Conservation (phyloP, 2,329 filamentous ascomycete species). For the Cadophora gregata region DNA sequence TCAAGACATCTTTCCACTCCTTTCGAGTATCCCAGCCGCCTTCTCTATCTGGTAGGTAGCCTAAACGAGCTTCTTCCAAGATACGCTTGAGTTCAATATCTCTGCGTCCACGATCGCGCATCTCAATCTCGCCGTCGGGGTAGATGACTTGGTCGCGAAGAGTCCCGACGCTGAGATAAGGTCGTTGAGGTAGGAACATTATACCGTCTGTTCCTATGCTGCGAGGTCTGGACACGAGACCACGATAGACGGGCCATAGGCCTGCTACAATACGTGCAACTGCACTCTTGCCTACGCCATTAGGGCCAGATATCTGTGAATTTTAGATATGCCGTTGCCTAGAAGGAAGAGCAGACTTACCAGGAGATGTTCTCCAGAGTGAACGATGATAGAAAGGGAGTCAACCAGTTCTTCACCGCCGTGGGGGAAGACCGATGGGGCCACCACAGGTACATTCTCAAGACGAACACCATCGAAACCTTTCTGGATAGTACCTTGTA, state of each 20-base stretch:
- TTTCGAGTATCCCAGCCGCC: conserved; percentile 97
- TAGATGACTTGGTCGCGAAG: conserved; percentile 98
- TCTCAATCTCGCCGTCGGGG: conserved; percentile 91
- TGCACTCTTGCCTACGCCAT: conserved; percentile 91
- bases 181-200: conserved; percentile 96
- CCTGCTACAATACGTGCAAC: conserved; percentile 88
- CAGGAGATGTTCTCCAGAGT: conserved; percentile 88
- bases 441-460: conserved; percentile 91
- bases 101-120: conserved; percentile 79
- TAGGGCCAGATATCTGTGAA: conserved; percentile 80
- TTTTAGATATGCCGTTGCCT: conserved; percentile 2
- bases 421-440: conserved; percentile 84
- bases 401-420: conserved; percentile 93
- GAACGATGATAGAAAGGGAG: conserved; percentile 86
- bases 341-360: conserved; percentile 45
- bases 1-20: conserved; percentile 98
- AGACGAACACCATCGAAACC: conserved; percentile 94
- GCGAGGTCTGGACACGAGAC: conserved; percentile 87
- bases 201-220: conserved; percentile 84
- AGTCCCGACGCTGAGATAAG: conserved; percentile 90
- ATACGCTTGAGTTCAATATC: conserved; percentile 80
- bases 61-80: conserved; percentile 82
- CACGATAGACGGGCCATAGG: conserved; percentile 94
- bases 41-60: conserved; percentile 89
- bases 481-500: conserved; percentile 91